Evolutionary conservation across 805 yeast genomes (phyloP).

Genomic region (Lipomyces oligophaga): DNA sequence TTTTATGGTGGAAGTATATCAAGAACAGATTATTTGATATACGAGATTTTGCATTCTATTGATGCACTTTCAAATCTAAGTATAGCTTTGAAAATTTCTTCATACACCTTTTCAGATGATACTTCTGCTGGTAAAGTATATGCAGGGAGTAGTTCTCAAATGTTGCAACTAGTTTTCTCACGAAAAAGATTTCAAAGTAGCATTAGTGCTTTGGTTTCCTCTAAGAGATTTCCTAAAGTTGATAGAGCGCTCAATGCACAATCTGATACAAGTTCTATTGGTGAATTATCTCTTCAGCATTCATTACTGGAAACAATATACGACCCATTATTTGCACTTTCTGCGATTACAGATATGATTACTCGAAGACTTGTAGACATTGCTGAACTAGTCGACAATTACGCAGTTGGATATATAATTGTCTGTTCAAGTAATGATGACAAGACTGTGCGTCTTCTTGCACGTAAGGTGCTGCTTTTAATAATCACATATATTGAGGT

Average conservation of each 20-base stretch:
- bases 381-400: slow-evolving; percentile 54
- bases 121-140: too few relatives aligned
- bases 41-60: slow-evolving; percentile 51
- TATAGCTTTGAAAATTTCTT: background rate
- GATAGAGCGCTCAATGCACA: too few relatives aligned
- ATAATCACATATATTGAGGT: slow-evolving; percentile 11
- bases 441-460: background rate
- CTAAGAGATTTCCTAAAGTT: too few relatives aligned
- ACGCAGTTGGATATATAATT: slow-evolving; percentile 52
- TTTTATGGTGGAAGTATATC: slow-evolving; percentile 62
- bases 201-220: too few relatives aligned
- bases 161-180: background rate
- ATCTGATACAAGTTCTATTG: too few relatives aligned
- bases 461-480: slow-evolving; percentile 2
- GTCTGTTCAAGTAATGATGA: slow-evolving; percentile 32
- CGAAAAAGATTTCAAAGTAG: slow-evolving; percentile 10
- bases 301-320: slow-evolving; percentile 13
- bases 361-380: slow-evolving; percentile 44
- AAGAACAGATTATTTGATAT: slow-evolving; percentile 59
- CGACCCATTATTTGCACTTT: slow-evolving; percentile 20
- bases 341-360: slow-evolving; percentile 12
- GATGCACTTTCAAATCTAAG: slow-evolving; percentile 46
- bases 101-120: slow-evolving; percentile 7
- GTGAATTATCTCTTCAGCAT: too few relatives aligned
- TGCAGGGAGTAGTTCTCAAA: background rate